Evolutionary conservation across 1,284 basidiomycete genomes (phyloP).

Genomic region (Leucoagaricus sp.): DNA sequence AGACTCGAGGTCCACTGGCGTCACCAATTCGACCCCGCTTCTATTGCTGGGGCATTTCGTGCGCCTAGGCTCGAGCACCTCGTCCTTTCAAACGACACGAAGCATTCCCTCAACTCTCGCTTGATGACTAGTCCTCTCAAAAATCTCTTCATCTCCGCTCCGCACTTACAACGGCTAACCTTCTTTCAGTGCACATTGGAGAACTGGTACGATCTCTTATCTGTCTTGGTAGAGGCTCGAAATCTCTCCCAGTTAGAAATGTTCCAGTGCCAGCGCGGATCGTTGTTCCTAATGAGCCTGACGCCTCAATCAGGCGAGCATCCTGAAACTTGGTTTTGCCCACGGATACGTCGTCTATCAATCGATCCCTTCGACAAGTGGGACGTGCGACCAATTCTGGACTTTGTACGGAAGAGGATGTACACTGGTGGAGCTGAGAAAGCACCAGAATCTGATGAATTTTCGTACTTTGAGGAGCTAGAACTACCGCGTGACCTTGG

Average conservation of each 20-base stretch:
- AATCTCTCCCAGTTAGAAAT: background rate
- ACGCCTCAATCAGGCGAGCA: background rate
- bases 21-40: slow-evolving; percentile 16
- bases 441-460: background rate
- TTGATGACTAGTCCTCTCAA: background rate
- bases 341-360: background rate
- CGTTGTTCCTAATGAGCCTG: background rate
- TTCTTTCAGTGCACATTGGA: slow-evolving; percentile 3
- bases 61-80: slow-evolving; percentile 19
- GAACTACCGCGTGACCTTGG: background rate
- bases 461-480: background rate
- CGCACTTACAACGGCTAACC: background rate
- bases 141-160: background rate
- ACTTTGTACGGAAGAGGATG: slow-evolving; percentile 8
- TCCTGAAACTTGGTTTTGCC: background rate
- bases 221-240: background rate
- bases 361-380: background rate
- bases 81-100: background rate
- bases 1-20: slow-evolving; percentile 19
- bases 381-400: slow-evolving; percentile 1
- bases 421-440: background rate
- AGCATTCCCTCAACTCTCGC: background rate
- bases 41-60: slow-evolving; percentile 19
- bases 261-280: background rate
- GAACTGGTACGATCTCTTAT: slow-evolving; percentile 2